Conservation (phyloP, 2,329 filamentous ascomycete genomes). For the Botrytis fabae region DNA sequence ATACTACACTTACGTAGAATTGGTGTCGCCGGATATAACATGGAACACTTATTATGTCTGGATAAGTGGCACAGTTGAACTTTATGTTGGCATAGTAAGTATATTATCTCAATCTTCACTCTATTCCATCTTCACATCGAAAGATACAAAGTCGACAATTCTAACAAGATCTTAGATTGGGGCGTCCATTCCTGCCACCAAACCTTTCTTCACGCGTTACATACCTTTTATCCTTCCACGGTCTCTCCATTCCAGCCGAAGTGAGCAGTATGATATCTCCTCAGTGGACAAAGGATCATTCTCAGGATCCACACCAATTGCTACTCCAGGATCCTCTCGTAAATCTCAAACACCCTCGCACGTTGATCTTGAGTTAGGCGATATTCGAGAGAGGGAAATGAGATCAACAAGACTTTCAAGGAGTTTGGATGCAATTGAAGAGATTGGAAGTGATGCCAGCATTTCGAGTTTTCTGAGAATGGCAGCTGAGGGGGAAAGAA, state of each 20-base stretch:
- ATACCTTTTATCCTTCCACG: slow-evolving; percentile 35
- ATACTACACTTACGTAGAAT: slow-evolving; percentile 40
- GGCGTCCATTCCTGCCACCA: slow-evolving; percentile 47
- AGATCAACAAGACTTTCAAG: neutral
- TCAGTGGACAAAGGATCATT: neutral
- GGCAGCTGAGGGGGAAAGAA: neutral
- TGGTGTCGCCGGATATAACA: slow-evolving; percentile 38
- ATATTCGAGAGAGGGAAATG: neutral
- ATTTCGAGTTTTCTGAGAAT: neutral
- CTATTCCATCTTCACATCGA: neutral
- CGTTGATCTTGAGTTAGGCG: neutral
- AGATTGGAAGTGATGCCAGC: neutral
- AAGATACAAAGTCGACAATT: neutral
- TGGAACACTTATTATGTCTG: slow-evolving; percentile 42
- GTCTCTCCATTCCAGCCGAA: neutral
- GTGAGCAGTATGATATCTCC: neutral
- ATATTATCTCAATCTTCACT: neutral
- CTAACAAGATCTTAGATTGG: slow-evolving; percentile 40
- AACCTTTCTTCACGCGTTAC: slow-evolving; percentile 46
- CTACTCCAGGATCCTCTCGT: neutral
- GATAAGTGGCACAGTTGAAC: slow-evolving; percentile 43
- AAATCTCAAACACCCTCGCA: neutral
- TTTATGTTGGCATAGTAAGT: slow-evolving; percentile 46
- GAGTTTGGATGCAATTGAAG: neutral
- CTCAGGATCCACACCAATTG: neutral